Base-by-base conservation (phyloP, 2,329 filamentous ascomycete genomes). In the Sporothrix mexicana region DNA sequence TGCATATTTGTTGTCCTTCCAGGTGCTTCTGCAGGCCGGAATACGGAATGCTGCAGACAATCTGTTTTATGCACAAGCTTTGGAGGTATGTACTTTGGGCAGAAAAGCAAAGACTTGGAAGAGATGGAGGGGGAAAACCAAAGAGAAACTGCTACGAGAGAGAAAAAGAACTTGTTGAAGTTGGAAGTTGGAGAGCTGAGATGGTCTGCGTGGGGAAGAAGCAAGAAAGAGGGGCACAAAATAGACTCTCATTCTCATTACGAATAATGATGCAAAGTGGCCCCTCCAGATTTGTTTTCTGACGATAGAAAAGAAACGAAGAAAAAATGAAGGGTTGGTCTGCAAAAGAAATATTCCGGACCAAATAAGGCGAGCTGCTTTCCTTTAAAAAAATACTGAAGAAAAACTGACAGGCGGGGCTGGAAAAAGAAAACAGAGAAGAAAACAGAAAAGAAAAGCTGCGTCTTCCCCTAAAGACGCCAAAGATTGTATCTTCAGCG, bases 21-120 rank as follows among this genome's bases (percentile, higher is more conserved):
- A 36, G 53, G 23, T 15, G 23, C 1, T 15, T 25, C 13, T 47
- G 61, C 41, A 47, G 41, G 12, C 25, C 61, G 41, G 61, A 25
- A 66, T 23, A 47, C 61, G 41, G 61, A 25, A 66, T 47, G 7
- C 41, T 66, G 61, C 61, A 47, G 61, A 23, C 12, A 64, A 47
- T 20, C 41, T 43, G 41, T 47, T 47, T 15, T 47, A 66, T 47
- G 61, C 41, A 47, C n/a, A 41, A 41, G n/a, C 41, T 17, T 10
- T 41, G 36, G 13, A 36, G 59, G 59, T n/a, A 12, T 23, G 13
- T 3, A 64, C 23, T 13, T 36, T 23, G 59, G 36, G 36, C 41
- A 64, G 13, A 64, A 64, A 64, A 45, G n/a, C n/a, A 53, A 17
- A 30, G 12, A 5, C 41, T 10, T 47, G 25, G 36, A 23, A 12